Base-by-base conservation (phyloP, 441 rosid genomes). In the Adansonia rubrostipa region DNA sequence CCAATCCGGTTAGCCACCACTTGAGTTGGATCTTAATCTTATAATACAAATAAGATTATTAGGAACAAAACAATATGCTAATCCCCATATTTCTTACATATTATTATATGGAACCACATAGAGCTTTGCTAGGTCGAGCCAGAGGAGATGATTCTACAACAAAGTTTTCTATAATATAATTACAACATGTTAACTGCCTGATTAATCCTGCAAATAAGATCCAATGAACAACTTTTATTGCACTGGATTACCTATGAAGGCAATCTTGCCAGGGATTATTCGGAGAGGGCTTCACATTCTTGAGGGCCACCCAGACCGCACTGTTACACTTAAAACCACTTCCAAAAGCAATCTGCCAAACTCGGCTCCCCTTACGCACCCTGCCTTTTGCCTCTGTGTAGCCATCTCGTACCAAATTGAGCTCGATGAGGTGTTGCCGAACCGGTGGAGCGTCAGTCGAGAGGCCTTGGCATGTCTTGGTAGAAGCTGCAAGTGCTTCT, bases 381-480 rank as follows among this genome's bases (percentile, higher is more conserved):
- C 93, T 90, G 50, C 90, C 97, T 79, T 94, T 94, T n/a, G 97
- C 96, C 82, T 94, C 98, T 0, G 80, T 0, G 80, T 94, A 94
- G 50, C 97, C 78, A 94, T 54, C 78, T 93, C 98, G 24, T 95
- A 95, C 98, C 98, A 95, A 74, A 95, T 93, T 0, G 97, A 93
- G 80, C 98, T 95, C 3, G 98, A 95, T 0, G 98, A 93, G 6
- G 97, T 95, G 91, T 95, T 95, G n/a, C 98, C 97, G 67, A 95
- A 95, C 36, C 97, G 87, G 80, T 93, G 97, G 65, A 93, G 83
- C 8, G 98, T 89, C 98, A 95, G 93, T 24, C 98, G 82, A 2
- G 98, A 95, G 6, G 96, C 94, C 80, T 95, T 97, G 1, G 88
- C 97, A 22, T 93, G 97, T 48, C 48, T 40, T 0, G 93, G 92